Base-by-base conservation (phyloP, 208 protist genomes). In the Trypanosomatidae sp. region DNA sequence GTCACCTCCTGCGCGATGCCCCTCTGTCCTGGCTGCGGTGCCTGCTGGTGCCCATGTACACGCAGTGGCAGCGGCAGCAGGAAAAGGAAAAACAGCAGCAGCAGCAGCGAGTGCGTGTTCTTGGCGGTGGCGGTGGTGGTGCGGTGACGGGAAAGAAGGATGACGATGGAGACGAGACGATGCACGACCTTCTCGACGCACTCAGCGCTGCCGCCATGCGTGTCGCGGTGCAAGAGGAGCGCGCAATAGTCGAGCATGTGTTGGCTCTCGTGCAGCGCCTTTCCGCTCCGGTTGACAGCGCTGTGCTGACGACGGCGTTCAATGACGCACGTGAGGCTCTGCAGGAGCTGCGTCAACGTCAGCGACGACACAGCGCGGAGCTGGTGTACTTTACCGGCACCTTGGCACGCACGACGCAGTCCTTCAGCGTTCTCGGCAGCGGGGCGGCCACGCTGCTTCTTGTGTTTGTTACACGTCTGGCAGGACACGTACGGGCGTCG, bases 41-140 rank as follows among this genome's bases (percentile, higher is more conserved):
- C 36, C 49, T 80, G 2, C 76, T 80, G 17, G 76, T 80, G 10
- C 76, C 76, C 22, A 75, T 80, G 76, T 80, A 73, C 70, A 53
- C 46, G 5, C 76, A 76, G 43, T 80, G 76, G 76, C 55, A 47
- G 41, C 76, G 64, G 71, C 70, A 62, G 36, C 68, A 55, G 68
- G 33, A 47, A 12, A 6, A n/a, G 15, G 7, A 1, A 13, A 25
- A 39, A 22, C 60, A 65, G 3, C 60, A n/a, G 6, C 49, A 17
- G 22, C 49, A 10, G 56, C 44, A 46, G 10, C 39, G 5, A 22
- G 49, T 4, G 56, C 7, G 8, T 25, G 13, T 28, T 5, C 53
- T 60, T 41, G 58, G 28, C 15, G 2, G 6, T 13, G 49, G 58
- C 17, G 10, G 2, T 39, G 0, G 15, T 0, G 5, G 36, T 28